These are phyloP conservation scores for Patellaria atrata DNA, from an alignment of 495 filamentous ascomycete species.

Conservation along the genomic window DNA sequence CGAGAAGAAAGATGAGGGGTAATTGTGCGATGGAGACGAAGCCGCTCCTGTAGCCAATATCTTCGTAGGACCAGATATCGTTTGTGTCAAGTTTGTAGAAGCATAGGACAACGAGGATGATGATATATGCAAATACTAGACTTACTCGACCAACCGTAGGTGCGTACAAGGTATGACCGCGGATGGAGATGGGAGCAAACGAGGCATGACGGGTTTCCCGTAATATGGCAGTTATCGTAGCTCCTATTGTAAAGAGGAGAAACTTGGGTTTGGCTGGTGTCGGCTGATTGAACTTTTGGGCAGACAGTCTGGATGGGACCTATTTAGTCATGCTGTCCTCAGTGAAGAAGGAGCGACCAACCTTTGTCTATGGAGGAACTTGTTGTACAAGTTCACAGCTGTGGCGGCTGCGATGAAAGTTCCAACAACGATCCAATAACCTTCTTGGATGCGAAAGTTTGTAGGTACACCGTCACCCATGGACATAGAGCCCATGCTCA, in stretches of 20 bases:
- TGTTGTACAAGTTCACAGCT: slow-evolving; percentile 35
- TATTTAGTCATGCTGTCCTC: slow-evolving; percentile 1
- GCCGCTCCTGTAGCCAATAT: slow-evolving; percentile 60
- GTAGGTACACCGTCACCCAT: slow-evolving; percentile 34
- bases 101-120: slow-evolving; percentile 45
- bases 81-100: slow-evolving; percentile 29
- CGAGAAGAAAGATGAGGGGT: slow-evolving; percentile 65
- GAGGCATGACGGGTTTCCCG: slow-evolving; percentile 56
- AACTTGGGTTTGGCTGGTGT: slow-evolving; percentile 54
- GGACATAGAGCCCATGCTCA: slow-evolving; percentile 30
- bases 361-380: slow-evolving; percentile 35
- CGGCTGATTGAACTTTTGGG: slow-evolving; percentile 25
- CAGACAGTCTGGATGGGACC: slow-evolving; percentile 23
- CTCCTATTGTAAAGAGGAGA: slow-evolving; percentile 38
- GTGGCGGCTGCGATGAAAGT: slow-evolving; percentile 38
- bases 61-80: slow-evolving; percentile 43
- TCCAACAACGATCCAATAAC: slow-evolving; percentile 50
- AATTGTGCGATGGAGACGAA: slow-evolving; percentile 69
- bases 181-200: slow-evolving; percentile 35
- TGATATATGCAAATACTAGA: slow-evolving; percentile 39
- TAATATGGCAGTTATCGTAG: slow-evolving; percentile 51
- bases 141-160: slow-evolving; percentile 43
- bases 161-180: slow-evolving; percentile 30
- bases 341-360: slow-evolving; percentile 15
- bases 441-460: slow-evolving; percentile 34